Evolutionary conservation across 148 eudicot species (phyloP), one percentile per base, ranked within the genome.

Genomic region (Vaccinium macrocarpon): DNA sequence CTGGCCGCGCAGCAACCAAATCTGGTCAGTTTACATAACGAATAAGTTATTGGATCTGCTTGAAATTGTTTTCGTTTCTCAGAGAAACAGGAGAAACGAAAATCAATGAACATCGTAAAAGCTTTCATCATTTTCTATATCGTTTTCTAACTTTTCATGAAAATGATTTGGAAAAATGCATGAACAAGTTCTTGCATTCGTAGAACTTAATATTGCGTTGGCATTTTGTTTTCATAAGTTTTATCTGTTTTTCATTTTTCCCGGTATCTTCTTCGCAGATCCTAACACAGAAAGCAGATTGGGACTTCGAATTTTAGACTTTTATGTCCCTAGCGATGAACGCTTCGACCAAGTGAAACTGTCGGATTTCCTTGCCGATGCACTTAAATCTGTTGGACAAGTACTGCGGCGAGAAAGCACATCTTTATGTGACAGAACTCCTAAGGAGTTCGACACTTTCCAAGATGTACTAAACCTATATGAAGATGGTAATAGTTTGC

Each of bases 271-370:
- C 32, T 56, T 75, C 81, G 53, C 93, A 94, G 99, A 96, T 90
- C 91, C 93, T 35, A 88, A 89, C 75, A 81, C 90, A 0, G 99
- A 96, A 68, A 89, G 90, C 52, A 81, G 98, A 78, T 52, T 94
- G 81, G 88, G 90, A 25, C 91, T 91, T 74, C 77, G 93, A 62
- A 91, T 91, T 84, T 84, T 96, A 71, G 84, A 94, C 89, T 91
- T 94, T 25, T 96, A 96, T 57, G 97, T 96, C 76, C 99, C 99
- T 15, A 86, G 92, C 59, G 99, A 96, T 72, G 99, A 96, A 84
- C 90, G 87, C 42, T 96, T 96, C 87, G 91, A 81, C 46, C 91
- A 89, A 7, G 46, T 96, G 19, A 96, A 96, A 66, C 66, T 96
- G 51, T 91, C 97, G 14, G 98, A 96, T 88, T 96, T 96, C 84